Conservation (phyloP, 2,329 filamentous ascomycete species). For the Stagonosporopsis rhizophila region DNA sequence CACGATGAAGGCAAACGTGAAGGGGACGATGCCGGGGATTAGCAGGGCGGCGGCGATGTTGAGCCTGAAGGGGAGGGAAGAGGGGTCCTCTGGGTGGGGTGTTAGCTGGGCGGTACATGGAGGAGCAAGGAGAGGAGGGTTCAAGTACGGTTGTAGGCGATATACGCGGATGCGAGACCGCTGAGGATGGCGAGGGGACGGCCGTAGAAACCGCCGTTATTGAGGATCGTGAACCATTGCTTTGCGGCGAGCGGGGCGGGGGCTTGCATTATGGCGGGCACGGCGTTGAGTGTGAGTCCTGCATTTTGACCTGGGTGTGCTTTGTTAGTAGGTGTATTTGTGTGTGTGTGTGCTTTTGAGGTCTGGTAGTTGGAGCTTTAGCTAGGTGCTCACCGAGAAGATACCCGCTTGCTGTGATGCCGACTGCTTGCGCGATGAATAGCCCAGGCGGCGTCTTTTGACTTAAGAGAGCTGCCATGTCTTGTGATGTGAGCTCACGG, state of each 20-base stretch:
- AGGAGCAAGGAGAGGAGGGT: no score
- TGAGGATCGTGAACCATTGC: constrained; percentile 61
- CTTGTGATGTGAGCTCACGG: background rate
- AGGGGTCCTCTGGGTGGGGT: constrained; percentile 30
- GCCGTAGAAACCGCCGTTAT: constrained; percentile 50
- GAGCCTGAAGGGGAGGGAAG: constrained; percentile 49
- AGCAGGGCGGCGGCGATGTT: constrained; percentile 58
- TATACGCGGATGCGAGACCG: constrained; percentile 53
- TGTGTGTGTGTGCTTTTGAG: no score
- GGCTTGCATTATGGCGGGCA: constrained; percentile 63
- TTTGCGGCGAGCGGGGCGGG: constrained; percentile 62
- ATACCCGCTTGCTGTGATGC: constrained; percentile 60
- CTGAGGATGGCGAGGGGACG: constrained; percentile 52
- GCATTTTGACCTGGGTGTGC: constrained; percentile 41
- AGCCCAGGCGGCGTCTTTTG: constrained; percentile 44
- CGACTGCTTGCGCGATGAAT: constrained; percentile 58
- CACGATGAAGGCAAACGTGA: constrained; percentile 57
- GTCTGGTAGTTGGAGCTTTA: background rate
- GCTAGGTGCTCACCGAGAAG: constrained; percentile 47
- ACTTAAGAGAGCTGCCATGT: constrained; percentile 34
- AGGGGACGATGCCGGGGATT: constrained; percentile 59
- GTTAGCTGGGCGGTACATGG: background rate
- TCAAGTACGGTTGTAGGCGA: constrained; percentile 53
- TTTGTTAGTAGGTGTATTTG: no score
- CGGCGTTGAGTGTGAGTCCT: constrained; percentile 51